phyloP scores from a whole-genome alignment of 1,284 basidiomycete species.

The Boletus coffeatus region DNA sequence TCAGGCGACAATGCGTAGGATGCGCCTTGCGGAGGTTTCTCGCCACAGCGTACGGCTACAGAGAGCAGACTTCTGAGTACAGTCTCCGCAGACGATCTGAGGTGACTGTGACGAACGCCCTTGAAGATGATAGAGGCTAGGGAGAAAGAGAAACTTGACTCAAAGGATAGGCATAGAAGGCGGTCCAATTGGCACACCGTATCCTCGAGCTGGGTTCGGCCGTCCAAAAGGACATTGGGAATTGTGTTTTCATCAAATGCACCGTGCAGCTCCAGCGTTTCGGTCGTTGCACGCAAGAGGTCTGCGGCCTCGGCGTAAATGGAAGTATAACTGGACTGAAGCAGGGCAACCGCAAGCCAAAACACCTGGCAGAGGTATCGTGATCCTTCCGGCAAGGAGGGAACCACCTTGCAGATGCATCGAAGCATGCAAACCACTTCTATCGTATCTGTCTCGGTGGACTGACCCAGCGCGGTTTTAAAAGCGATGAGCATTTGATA shows the following conservation, averaged over 20 bases:
- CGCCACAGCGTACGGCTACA: conserved; percentile 48
- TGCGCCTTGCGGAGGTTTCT: conserved; percentile 33
- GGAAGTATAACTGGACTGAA: conserved; percentile 71
- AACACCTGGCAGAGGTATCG: conserved; percentile 74
- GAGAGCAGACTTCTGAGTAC: conserved; percentile 53
- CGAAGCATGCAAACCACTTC: conserved; percentile 83
- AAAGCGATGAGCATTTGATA: conserved; percentile 88
- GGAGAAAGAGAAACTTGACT: conserved; percentile 75
- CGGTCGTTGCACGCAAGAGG: conserved; percentile 62
- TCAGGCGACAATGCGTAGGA: conserved; percentile 49
- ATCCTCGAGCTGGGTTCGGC: conserved; percentile 61
- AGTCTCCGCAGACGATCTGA: conserved; percentile 54
- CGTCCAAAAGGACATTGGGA: conserved; percentile 57
- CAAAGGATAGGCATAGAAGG: conserved; percentile 72
- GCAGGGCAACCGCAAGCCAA: conserved; percentile 80
- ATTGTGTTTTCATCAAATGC: conserved; percentile 53
- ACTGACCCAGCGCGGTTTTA: conserved; percentile 56
- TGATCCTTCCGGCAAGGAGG: conserved; percentile 61
- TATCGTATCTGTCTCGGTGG: conserved; percentile 66
- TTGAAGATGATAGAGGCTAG: conserved; percentile 82
- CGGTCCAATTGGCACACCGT: conserved; percentile 70
- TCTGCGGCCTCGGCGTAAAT: conserved; percentile 69
- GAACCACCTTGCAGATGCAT: conserved; percentile 75
- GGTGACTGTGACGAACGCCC: conserved; percentile 66
- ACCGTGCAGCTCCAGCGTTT: conserved; percentile 59